Evolutionary conservation across 805 yeast species (phyloP).

Genomic region (Lachancea waltii): DNA sequence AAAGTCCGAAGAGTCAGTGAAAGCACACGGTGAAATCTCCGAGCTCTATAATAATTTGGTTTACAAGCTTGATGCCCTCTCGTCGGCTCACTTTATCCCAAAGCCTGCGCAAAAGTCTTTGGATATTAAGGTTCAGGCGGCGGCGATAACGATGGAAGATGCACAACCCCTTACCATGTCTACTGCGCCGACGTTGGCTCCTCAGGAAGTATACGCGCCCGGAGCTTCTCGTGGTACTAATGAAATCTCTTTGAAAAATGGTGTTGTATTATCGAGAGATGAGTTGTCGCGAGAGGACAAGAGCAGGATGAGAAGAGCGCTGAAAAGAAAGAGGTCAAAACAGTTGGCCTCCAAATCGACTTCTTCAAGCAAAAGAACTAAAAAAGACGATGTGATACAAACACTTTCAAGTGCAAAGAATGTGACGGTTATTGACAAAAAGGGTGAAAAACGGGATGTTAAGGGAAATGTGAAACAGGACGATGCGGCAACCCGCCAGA

Average conservation of each 20-base stretch:
- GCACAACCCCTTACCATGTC: constrained; percentile 88
- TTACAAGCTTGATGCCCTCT: constrained; percentile 75
- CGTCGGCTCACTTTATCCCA: constrained; percentile 94
- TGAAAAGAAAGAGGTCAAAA: constrained; percentile 72
- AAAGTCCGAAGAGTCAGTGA: constrained; percentile 56
- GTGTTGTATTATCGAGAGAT: constrained; percentile 71
- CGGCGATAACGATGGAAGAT: constrained; percentile 88
- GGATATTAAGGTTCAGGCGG: constrained; percentile 74
- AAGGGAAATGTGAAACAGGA: constrained; percentile 58
- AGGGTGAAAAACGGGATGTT: constrained; percentile 69
- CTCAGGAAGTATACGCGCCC: constrained; percentile 79
- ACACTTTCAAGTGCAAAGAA: constrained; percentile 68
- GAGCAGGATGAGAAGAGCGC: constrained; percentile 78
- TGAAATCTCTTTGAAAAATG: constrained; percentile 68
- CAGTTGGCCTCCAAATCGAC: constrained; percentile 32
- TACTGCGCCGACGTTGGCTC: constrained; percentile 72
- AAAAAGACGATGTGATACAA: constrained; percentile 58
- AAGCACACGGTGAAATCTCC: constrained; percentile 72
- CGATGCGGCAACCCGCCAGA: constrained; percentile 15
- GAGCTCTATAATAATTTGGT: constrained; percentile 55
- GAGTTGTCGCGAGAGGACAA: constrained; percentile 82
- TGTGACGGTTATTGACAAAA: constrained; percentile 67
- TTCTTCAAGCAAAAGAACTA: constrained; percentile 40
- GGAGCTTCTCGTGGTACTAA: constrained; percentile 41
- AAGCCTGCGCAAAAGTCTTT: constrained; percentile 76